Evolutionary conservation across 2,329 filamentous ascomycete genomes (phyloP).

Genomic region (Ophiostoma quercus): DNA sequence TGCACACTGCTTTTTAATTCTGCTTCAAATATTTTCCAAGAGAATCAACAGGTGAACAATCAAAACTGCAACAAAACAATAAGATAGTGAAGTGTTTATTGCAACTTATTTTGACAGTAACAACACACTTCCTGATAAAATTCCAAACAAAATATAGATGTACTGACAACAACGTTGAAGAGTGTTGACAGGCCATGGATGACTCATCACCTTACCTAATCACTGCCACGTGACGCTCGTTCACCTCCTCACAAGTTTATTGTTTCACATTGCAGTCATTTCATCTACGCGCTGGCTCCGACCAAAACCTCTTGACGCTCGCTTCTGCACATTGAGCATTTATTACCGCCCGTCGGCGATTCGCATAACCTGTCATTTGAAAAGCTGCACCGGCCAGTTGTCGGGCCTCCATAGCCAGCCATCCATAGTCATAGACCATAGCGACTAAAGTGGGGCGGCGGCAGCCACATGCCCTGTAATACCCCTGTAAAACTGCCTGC

Average conservation of each 20-base stretch:
- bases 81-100: too few relatives aligned
- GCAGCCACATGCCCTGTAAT: background rate
- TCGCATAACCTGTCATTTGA: constrained; percentile 8
- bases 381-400: background rate
- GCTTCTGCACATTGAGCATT: background rate
- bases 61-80: too few relatives aligned
- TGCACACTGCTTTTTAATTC: too few relatives aligned
- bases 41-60: too few relatives aligned
- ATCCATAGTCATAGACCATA: background rate
- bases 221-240: background rate
- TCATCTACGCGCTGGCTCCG: background rate
- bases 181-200: background rate
- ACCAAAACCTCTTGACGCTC: background rate
- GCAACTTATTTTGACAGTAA: too few relatives aligned
- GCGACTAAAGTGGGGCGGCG: constrained; percentile 10
- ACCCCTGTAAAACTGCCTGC: background rate
- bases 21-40: too few relatives aligned
- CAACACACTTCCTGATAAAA: too few relatives aligned
- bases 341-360: background rate
- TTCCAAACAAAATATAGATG: too few relatives aligned
- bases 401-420: background rate
- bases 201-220: constrained; percentile 5
- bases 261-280: background rate
- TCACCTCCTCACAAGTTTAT: background rate
- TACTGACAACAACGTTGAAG: background rate